Conservation (phyloP, 2,329 filamentous ascomycete genomes). For the Geosmithia putterillii region DNA sequence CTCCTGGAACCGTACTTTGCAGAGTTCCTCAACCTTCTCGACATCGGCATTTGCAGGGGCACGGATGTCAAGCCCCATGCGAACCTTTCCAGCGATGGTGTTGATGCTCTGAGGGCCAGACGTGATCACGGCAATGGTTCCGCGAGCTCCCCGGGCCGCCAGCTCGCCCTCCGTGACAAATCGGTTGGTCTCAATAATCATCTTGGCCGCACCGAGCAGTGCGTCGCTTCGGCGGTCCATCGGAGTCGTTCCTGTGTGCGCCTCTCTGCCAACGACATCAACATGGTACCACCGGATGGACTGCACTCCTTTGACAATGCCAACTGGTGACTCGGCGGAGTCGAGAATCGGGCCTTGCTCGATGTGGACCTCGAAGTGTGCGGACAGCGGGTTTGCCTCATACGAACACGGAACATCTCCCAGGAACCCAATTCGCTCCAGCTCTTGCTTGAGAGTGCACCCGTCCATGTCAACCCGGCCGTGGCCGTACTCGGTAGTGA, state of each 20-base stretch:
- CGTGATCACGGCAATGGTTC: slow-evolving; percentile 16
- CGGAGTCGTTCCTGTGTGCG: slow-evolving; percentile 17
- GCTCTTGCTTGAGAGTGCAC: slow-evolving; percentile 25
- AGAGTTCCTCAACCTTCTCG: slow-evolving; percentile 22
- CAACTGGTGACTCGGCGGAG: slow-evolving; percentile 38
- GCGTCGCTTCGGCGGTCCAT: slow-evolving; percentile 19
- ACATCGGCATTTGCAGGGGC: slow-evolving; percentile 42
- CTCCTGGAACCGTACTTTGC: slow-evolving; percentile 9
- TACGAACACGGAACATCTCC: slow-evolving; percentile 28
- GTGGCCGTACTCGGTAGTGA: slow-evolving; percentile 48
- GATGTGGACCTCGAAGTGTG: slow-evolving; percentile 52
- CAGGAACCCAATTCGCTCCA: slow-evolving; percentile 61
- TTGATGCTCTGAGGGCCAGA: slow-evolving; percentile 42
- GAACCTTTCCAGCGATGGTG: slow-evolving; percentile 54
- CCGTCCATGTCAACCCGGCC: slow-evolving; percentile 11
- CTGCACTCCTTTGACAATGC: slow-evolving; percentile 14
- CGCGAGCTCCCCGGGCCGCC: slow-evolving; percentile 8
- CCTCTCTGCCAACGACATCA: slow-evolving; percentile 14
- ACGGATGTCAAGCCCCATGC: slow-evolving; percentile 55
- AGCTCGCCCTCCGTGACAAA: slow-evolving; percentile 9
- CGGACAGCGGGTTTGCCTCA: slow-evolving; percentile 43
- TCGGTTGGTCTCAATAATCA: slow-evolving; percentile 16
- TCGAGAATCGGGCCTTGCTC: slow-evolving; percentile 58
- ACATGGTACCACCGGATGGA: slow-evolving; percentile 19
- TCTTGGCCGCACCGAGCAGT: slow-evolving; percentile 18